A percentile compares a stretch with the other conserved stretches of the same genome.
Conservation (phyloP, 2,329 filamentous ascomycete species). For the Fusarium cicatricum region DNA sequence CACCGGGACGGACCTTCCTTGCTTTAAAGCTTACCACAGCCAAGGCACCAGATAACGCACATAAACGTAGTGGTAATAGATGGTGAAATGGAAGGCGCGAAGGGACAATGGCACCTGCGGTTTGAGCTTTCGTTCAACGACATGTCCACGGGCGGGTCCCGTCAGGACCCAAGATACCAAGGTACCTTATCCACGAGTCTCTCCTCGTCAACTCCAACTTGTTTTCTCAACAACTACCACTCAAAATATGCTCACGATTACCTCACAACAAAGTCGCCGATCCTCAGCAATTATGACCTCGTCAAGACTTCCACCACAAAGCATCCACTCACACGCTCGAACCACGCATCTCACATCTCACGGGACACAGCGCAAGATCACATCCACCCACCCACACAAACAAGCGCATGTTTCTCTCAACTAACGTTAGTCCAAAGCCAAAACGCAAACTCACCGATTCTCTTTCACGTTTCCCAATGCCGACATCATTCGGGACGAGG, state of each 20-base stretch:
- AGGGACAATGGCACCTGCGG: background rate
- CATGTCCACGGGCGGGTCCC: too few relatives aligned
- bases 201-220: background rate
- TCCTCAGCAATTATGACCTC: background rate
- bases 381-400: slow-evolving; percentile 31
- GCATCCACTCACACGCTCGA: slow-evolving; percentile 26
- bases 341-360: slow-evolving; percentile 34
- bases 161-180: background rate
- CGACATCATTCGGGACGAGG: slow-evolving; percentile 33
- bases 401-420: slow-evolving; percentile 20
- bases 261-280: slow-evolving; percentile 6
- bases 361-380: slow-evolving; percentile 25
- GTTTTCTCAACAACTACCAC: background rate
- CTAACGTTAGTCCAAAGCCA: slow-evolving; percentile 29
- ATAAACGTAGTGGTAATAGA: too few relatives aligned
- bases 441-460: slow-evolving; percentile 26
- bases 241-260: background rate
- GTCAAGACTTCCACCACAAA: slow-evolving; percentile 14
- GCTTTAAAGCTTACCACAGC: background rate
- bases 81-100: slow-evolving; percentile 7
- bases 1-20: slow-evolving; percentile 26
- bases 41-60: background rate
- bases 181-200: background rate
- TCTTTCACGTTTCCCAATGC: slow-evolving; percentile 16
- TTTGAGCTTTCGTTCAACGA: background rate